Evolutionary conservation across 176 grass and related monocot species (phyloP), one percentile per base, ranked within the genome.

Genomic region (Aegilops bicornis): DNA sequence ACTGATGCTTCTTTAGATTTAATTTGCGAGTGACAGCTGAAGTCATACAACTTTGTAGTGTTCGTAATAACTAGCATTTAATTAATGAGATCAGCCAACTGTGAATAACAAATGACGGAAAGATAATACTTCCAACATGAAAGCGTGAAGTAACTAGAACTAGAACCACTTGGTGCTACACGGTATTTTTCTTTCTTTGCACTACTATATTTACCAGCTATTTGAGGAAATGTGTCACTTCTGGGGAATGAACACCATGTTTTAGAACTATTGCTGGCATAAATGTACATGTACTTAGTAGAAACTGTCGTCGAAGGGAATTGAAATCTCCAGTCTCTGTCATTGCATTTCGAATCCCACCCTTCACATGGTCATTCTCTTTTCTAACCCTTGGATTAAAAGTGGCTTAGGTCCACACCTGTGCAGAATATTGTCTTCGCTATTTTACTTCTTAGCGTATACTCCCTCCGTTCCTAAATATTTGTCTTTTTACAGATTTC

Each of bases 61-160:
- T 77, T n/a, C 10, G 50, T 29, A 69, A 69, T 61, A 14, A 64
- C 7, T 83, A 39, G 42, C 25, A 27, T 45, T n/a, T 76, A 10
- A 47, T 67, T 35, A 69, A 58, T 60, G 6, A 31, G 15, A 60
- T 36, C n/a, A 60, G 35, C 69, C 61, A 73, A 73, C 47, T 33
- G 7, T 75, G 36, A 79, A 59, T 59, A 59, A 22, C 11, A 82
- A 62, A 20, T 10, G 12, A 60, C 56, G 29, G 31, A 79, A 68
- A 69, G 15, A 74, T 31, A 11, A 79, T 59, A 25, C 10, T 25
- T 79, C 45, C 25, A 78, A 79, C 56, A 0, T 65, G n/a, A 82
- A 86, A 56, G 52, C 32, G 19, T 66, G 73, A 90, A 76, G 40
- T 58, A 45, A 42, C 40, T 47, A 23, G 24, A 75, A 75, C 27